phyloP scores from a whole-genome alignment of 805 yeast species.

The Yamadazyma phyllophila region DNA sequence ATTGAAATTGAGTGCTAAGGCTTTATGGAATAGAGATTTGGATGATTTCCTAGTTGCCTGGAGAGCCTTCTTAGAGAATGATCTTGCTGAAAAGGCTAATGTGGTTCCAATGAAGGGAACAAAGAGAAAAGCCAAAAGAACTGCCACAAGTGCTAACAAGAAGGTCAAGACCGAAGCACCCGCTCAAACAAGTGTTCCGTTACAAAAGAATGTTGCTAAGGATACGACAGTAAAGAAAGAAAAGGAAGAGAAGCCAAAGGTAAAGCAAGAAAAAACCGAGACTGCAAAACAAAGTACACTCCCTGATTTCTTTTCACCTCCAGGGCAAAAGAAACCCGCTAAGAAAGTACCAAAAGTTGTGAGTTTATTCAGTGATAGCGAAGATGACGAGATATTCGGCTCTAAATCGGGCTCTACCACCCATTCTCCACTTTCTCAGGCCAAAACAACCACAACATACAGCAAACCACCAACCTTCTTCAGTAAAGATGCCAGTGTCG shows the following conservation, averaged over 20 bases:
- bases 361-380: conserved; percentile 30
- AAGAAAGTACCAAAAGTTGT: conserved; percentile 12
- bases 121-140: conserved; percentile 31
- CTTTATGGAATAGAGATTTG: conserved; percentile 82
- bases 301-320: conserved; percentile 21
- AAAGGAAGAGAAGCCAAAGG: neutral
- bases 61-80: conserved; percentile 64
- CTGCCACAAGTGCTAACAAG: conserved; percentile 9
- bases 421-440: conserved; percentile 8
- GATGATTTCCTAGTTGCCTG: conserved; percentile 69
- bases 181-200: neutral
- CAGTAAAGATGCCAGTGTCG: neutral
- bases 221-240: conserved; percentile 4
- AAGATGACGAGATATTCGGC: conserved; percentile 32
- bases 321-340: conserved; percentile 3
- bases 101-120: conserved; percentile 46
- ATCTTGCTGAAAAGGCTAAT: conserved; percentile 56
- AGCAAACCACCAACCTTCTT: neutral
- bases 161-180: conserved; percentile 11
- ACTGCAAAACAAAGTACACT: conserved; percentile 9
- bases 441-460: neutral
- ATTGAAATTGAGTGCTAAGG: conserved; percentile 72
- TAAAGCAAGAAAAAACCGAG: neutral
- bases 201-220: neutral
- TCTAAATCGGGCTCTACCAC: conserved; percentile 8